A percentile compares a stretch with the other conserved stretches of the same genome.
phyloP scores from a whole-genome alignment of 148 eudicot species.

The Gaultheria prostrata region DNA sequence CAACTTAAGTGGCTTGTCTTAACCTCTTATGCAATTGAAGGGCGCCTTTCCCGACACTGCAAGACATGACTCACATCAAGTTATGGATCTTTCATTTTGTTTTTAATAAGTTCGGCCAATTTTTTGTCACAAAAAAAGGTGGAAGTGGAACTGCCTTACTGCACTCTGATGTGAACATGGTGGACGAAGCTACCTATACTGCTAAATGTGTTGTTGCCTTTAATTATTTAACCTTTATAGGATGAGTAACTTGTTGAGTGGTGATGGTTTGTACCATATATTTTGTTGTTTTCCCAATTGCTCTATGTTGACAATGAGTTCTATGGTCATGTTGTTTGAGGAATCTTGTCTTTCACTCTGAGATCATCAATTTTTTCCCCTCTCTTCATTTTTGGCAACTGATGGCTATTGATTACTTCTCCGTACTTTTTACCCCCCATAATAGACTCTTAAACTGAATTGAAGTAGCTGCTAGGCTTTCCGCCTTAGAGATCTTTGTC shows the following conservation, averaged over 20 bases:
- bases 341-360: not conserved
- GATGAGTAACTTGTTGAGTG: not conserved
- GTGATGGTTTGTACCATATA: not conserved
- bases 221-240: not conserved
- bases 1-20: not conserved
- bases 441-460: not conserved
- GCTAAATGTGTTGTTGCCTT: not conserved
- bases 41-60: not conserved
- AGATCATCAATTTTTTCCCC: not conserved
- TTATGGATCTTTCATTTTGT: not conserved
- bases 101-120: not conserved
- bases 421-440: not conserved
- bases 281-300: not conserved
- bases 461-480: not conserved
- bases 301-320: not conserved
- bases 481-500: not conserved
- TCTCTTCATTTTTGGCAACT: not conserved
- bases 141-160: not conserved
- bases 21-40: not conserved
- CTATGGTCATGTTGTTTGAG: not conserved
- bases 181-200: not conserved
- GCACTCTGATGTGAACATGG: not conserved
- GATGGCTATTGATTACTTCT: not conserved
- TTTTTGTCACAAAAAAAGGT: not conserved
- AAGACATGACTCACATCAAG: not conserved